These are phyloP conservation scores for Ophiostoma piceae DNA, from an alignment of 2,329 filamentous ascomycete species.

Conservation along the genomic window DNA sequence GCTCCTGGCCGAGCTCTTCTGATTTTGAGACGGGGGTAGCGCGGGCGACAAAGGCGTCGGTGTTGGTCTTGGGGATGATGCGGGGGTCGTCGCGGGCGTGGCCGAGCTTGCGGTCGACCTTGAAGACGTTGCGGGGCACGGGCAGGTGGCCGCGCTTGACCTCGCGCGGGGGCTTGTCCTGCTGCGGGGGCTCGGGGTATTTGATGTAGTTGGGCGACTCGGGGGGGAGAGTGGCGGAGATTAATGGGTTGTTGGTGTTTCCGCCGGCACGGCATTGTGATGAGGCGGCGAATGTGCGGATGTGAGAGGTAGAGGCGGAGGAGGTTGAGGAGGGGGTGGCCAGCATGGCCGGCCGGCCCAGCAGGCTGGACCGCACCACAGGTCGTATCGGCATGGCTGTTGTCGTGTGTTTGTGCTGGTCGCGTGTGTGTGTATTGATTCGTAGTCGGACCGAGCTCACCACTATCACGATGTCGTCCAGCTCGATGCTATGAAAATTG, in stretches of 20 bases:
- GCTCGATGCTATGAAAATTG: constrained; percentile 22
- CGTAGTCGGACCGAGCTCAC: not conserved
- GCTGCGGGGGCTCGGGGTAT: constrained; percentile 71
- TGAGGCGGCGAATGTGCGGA: constrained; percentile 1
- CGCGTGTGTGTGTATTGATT: not conserved
- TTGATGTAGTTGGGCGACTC: constrained; percentile 86
- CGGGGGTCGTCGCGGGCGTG: not conserved
- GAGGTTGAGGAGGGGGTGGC: not conserved
- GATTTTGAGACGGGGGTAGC: constrained; percentile 52
- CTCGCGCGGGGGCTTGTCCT: constrained; percentile 45
- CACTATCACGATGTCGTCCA: constrained; percentile 8
- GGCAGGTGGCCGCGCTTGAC: constrained; percentile 74
- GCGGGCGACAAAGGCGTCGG: constrained; percentile 54
- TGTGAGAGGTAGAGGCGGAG: constrained; percentile 3
- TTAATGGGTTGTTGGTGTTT: constrained; percentile 22
- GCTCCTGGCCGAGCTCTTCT: constrained; percentile 35
- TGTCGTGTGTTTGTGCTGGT: constrained; percentile 9
- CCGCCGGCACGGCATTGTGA: constrained; percentile 27
- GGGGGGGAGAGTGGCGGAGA: constrained; percentile 52
- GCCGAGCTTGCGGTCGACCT: constrained; percentile 30
- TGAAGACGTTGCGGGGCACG: constrained; percentile 75
- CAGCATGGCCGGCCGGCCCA: constrained; percentile 18
- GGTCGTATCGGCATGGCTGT: constrained; percentile 25
- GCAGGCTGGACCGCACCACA: constrained; percentile 19
- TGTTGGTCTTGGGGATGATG: constrained; percentile 50